Base-by-base conservation (phyloP, 2,329 filamentous ascomycete genomes). In the Claviceps spartinae region DNA sequence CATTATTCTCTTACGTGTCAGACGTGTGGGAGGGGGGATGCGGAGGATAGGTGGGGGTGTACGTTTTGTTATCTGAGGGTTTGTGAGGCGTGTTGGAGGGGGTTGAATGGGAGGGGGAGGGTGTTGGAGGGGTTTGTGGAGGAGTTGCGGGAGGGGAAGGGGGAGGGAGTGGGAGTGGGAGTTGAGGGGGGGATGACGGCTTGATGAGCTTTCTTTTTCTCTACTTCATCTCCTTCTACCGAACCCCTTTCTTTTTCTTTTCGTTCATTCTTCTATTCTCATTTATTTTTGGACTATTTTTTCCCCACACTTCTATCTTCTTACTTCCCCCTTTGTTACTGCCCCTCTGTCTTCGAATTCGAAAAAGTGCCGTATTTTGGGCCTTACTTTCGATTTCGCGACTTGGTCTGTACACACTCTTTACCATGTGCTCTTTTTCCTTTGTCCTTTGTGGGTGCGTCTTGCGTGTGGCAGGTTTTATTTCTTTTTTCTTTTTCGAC, bases 1-100 rank as follows among this genome's bases (percentile, higher is more conserved):
- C 61, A 70, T 58, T 75, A 78, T 59, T 69, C 76, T 2, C 66
- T 80, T 20, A 68, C 73, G 11, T 81, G 78, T 61, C 74, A 78
- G 62, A 69, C 72, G 3, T 81, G 78, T 62, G 68, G 69, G 50
- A 67, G 65, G 52, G 65, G 67, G 48, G 74, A 78, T 53, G 58
- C 61, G 6, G 67, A 70, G 45, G 63, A 70, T 55, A 71, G 76
- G 38, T 73, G 66, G 63, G 67, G 66, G 20, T 79, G 76, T 60
- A 63, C 64, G 14, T 76, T 72, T 61, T 79, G 76, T 62, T 67
- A 70, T 54, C 58, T 79, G 47, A 71, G 76, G 49, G 69, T 80
- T 53, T 81, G 78, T 62, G 66, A 68, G 36, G 56, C 64, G 2
- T 81, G 78, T 57, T 61, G 67, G 41, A 69, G 66, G 13, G 60